Base-by-base conservation (phyloP, 2,329 filamentous ascomycete genomes). In the Colletotrichum horii region DNA sequence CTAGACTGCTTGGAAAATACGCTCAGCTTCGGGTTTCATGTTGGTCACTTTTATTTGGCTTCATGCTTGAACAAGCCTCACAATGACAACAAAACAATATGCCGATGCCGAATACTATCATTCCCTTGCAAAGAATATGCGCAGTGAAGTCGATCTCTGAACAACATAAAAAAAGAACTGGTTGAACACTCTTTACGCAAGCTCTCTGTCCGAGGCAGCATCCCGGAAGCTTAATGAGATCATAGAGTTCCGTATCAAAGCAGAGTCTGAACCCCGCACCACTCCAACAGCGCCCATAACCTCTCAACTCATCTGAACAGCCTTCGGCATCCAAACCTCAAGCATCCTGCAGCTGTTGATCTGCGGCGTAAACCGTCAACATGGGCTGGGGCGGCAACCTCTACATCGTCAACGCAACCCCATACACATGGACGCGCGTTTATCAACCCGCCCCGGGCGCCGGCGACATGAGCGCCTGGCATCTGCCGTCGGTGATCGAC, bases 391-490 rank as follows among this genome's bases (percentile, higher is more conserved):
- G 64, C 38, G 64, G 64, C 12, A 52, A 15, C 8, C 16, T 66
- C 12, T 52, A 30, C 8, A 16, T 66, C 22, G 64, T 55, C 64
- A 66, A 66, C 19, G 64, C 64, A 24, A 66, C 64, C 1, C 38
- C 64, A 2, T 66, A 66, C 26, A 55, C 19, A 34, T 66, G 64
- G 64, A 66, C 26, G 2, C 64, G 64, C 19, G 48, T 43, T 8
- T 66, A 52, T 16, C 64, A 66, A 30, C 64, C 64, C 5, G 64
- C 48, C 1, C 38, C 64, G 2, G 26, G 64, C 16, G 38, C 38
- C 8, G 64, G 64, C 38, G 64, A 66, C 4, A 66, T 66, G 64
- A 66, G 38, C 26, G 64, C 26, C 26, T 66, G 64, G 64, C 48
- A 43, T 19, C 12, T 66, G 24, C 64, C 64, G 1, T 43, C 48